phyloP scores from a whole-genome alignment of 306 rosid species.

The Cucumis melo region DNA sequence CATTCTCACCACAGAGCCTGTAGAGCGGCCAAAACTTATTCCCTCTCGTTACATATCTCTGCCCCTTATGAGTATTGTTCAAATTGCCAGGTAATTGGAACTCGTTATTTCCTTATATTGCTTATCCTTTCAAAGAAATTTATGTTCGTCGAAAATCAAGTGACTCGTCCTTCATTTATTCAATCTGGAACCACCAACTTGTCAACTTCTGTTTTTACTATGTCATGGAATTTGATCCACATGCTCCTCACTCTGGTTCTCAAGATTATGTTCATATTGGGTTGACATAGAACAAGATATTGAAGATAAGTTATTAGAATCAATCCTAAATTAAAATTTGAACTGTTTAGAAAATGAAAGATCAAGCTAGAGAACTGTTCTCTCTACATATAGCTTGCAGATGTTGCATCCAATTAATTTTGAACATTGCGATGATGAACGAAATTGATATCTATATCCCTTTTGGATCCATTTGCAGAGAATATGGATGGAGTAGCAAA shows the following conservation, averaged over 20 bases:
- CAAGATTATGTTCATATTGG: not conserved
- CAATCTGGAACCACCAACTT: not conserved
- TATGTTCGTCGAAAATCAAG: not conserved
- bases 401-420: not conserved
- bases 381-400: not conserved
- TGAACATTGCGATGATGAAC: not conserved
- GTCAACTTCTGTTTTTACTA: not conserved
- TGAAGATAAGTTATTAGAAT: not conserved
- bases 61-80: conserved; percentile 85
- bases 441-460: not conserved
- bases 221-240: not conserved
- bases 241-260: not conserved
- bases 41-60: conserved; percentile 72
- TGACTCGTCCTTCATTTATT: not conserved
- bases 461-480: conserved; percentile 36
- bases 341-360: not conserved
- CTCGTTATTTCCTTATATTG: not conserved
- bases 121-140: not conserved
- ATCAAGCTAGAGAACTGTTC: not conserved
- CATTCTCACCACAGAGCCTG: conserved; percentile 43
- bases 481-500: conserved; percentile 78
- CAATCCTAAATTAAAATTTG: not conserved
- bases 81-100: conserved; percentile 61
- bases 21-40: conserved; percentile 27
- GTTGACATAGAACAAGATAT: not conserved